phyloP scores from a whole-genome alignment of 2,329 filamentous ascomycete genomes.

The Elsinoe ampelina region DNA sequence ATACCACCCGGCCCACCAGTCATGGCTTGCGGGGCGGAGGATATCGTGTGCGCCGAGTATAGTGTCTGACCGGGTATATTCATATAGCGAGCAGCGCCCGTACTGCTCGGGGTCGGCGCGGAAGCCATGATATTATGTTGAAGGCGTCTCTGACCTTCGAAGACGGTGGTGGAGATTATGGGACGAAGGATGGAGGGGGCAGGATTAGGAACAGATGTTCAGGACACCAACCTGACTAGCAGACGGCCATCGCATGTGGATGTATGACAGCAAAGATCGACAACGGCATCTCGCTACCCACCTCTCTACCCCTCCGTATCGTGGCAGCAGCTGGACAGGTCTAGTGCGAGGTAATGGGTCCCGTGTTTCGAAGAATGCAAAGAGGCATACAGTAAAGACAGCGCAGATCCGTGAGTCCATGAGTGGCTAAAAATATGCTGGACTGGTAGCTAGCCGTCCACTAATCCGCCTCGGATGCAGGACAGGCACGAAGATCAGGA shows the following conservation, averaged over 20 bases:
- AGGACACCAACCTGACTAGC: neutral
- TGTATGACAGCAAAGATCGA: neutral
- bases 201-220: conserved; percentile 1
- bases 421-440: conserved; percentile 5
- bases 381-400: neutral
- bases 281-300: neutral
- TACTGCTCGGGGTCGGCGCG: neutral
- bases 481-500: neutral
- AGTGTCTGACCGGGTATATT: conserved; percentile 2
- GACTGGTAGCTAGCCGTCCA: neutral
- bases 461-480: neutral
- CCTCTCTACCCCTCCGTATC: neutral
- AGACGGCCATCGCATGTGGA: neutral
- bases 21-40: conserved; percentile 1
- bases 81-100: neutral
- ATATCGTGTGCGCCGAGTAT: neutral
- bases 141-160: neutral
- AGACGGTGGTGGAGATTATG: neutral
- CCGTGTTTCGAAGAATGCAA: neutral
- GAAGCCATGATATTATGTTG: conserved; percentile 1
- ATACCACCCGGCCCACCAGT: conserved; percentile 6
- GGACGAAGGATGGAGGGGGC: neutral
- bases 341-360: neutral
- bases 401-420: neutral
- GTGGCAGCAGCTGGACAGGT: neutral